phyloP scores from a whole-genome alignment of 2,329 filamentous ascomycete genomes.

The Microsporum audouinii region DNA sequence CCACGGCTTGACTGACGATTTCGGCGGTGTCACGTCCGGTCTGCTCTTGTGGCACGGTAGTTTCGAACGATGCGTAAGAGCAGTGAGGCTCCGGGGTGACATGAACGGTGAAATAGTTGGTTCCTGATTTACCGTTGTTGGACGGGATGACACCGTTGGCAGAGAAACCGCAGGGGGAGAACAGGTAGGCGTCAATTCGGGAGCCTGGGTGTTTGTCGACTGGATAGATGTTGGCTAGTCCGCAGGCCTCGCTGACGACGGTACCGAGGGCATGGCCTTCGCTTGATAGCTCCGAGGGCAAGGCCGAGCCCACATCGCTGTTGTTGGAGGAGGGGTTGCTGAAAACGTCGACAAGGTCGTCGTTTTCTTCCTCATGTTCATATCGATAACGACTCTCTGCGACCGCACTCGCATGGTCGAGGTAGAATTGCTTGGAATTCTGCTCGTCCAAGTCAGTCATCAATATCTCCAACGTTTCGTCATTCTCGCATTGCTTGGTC shows the following conservation, averaged over 20 bases:
- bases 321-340: conserved; percentile 58
- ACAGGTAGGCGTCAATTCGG: conserved; percentile 88
- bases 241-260: conserved; percentile 80
- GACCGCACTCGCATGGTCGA: conserved; percentile 77
- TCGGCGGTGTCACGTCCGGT: conserved; percentile 79
- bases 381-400: conserved; percentile 70
- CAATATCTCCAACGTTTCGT: conserved; percentile 50
- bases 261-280: conserved; percentile 90
- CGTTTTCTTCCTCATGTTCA: conserved; percentile 50
- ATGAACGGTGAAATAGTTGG: conserved; percentile 96
- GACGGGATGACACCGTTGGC: conserved; percentile 91
- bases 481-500: conserved; percentile 24
- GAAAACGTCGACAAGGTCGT: conserved; percentile 59
- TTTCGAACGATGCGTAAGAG: conserved; percentile 97
- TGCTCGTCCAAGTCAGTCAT: conserved; percentile 58
- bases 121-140: conserved; percentile 45
- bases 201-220: conserved; percentile 79
- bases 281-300: conserved; percentile 67
- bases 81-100: conserved; percentile 95
- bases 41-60: conserved; percentile 84
- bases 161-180: conserved; percentile 92
- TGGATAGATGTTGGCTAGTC: conserved; percentile 80
- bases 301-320: conserved; percentile 45
- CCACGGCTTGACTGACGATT: conserved; percentile 84
- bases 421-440: conserved; percentile 57